These are phyloP conservation scores for Marsdenia floribunda DNA, from an alignment of 257 asterid species.

Conservation along the genomic window DNA sequence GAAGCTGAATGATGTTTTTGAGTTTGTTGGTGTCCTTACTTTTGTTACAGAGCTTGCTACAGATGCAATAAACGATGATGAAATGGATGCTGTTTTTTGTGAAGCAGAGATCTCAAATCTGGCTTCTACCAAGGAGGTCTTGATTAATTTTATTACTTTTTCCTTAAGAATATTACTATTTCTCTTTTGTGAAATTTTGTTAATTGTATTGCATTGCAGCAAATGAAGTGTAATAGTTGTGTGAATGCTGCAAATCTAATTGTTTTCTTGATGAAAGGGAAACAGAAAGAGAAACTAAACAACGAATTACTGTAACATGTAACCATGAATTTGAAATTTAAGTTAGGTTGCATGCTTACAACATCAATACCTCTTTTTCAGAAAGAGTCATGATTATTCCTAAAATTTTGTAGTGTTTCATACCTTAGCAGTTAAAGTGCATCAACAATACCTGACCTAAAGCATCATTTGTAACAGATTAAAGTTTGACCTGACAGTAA, in stretches of 20 bases:
- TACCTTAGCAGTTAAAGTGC: background rate
- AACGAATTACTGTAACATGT: background rate
- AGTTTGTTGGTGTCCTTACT: slow-evolving; percentile 80
- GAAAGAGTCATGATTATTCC: background rate
- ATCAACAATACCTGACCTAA: background rate
- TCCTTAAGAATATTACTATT: background rate
- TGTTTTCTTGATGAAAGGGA: background rate
- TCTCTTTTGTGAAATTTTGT: background rate
- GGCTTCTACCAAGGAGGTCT: slow-evolving; percentile 80
- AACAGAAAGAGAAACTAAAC: background rate
- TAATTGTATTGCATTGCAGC: background rate
- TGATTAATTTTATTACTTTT: slow-evolving; percentile 4
- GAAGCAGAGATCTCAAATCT: slow-evolving; percentile 49
- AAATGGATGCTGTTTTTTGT: slow-evolving; percentile 31
- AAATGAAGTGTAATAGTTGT: background rate
- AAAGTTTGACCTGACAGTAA: background rate
- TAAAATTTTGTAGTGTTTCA: background rate
- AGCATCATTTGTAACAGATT: background rate
- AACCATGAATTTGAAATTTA: background rate
- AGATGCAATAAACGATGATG: slow-evolving; percentile 40
- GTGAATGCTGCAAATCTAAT: background rate
- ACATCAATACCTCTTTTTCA: background rate
- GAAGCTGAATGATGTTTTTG: slow-evolving; percentile 84
- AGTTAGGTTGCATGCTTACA: background rate
- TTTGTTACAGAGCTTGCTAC: slow-evolving; percentile 48